phyloP scores from a whole-genome alignment of 371 early-diverging fungal genomes.

The Mucor velutinosus region DNA sequence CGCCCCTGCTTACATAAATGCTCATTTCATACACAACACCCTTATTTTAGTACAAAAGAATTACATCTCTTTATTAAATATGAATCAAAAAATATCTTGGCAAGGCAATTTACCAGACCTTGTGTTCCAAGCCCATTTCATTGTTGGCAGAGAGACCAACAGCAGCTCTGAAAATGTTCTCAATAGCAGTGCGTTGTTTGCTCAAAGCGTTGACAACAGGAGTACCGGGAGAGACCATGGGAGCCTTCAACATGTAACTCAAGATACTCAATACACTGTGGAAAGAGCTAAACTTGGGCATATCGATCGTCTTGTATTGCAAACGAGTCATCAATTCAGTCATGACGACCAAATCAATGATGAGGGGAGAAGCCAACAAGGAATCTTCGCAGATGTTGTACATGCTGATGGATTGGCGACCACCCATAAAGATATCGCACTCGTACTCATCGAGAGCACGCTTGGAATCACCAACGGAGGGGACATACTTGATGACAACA shows the following conservation, averaged over 20 bases:
- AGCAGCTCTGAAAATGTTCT: slow-evolving; percentile 96
- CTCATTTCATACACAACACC: no score
- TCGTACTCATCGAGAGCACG: slow-evolving; percentile 97
- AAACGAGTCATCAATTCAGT: slow-evolving; percentile 97
- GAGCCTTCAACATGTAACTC: slow-evolving; percentile 92
- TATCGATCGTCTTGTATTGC: slow-evolving; percentile 72
- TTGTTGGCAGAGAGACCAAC: slow-evolving; percentile 90
- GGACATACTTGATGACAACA: slow-evolving; percentile 98
- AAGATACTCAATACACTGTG: slow-evolving; percentile 91
- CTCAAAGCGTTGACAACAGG: slow-evolving; percentile 94
- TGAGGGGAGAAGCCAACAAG: slow-evolving; percentile 94
- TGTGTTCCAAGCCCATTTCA: slow-evolving; percentile 89
- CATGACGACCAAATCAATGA: slow-evolving; percentile 92
- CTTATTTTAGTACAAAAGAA: no score
- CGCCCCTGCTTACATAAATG: no score
- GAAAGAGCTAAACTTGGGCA: slow-evolving; percentile 79
- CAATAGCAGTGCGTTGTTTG: slow-evolving; percentile 94
- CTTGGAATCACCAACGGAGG: slow-evolving; percentile 96
- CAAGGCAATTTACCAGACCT: slow-evolving; percentile 59
- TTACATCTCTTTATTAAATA: no score
- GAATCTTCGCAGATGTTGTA: slow-evolving; percentile 99
- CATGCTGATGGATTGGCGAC: slow-evolving; percentile 93
- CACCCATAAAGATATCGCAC: slow-evolving; percentile 97
- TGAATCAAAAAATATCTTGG: background rate
- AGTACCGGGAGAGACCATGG: slow-evolving; percentile 87